Base-by-base conservation (phyloP, 441 rosid species). In the Populus trichocarpa region DNA sequence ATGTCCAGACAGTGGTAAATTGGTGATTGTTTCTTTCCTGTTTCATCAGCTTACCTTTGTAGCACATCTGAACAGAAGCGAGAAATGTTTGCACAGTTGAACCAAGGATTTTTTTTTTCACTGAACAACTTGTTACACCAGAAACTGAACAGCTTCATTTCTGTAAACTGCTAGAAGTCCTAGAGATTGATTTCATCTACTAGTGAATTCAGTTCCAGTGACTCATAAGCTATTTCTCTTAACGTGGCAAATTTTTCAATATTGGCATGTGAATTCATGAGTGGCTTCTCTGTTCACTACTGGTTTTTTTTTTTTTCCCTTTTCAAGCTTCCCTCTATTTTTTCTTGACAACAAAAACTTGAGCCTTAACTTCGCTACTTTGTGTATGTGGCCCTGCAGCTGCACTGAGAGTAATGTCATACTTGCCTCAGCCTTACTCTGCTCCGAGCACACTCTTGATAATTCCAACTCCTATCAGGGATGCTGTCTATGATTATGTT, bases 371-470 rank as follows among this genome's bases (percentile, higher is more conserved):
- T 46, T 67, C 68, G 40, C 25, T 40, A 30, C 28, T 78, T 0
- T 77, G 0, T 70, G 33, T 71, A 4, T 70, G 40, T 77, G 61
- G n/a, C 72, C 69, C 18, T 89, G 84, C 94, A 96, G 99, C 98
- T 89, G 98, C 97, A 67, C 85, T 96, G 70, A 83, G 82, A 81
- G 98, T 95, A 35, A 63, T 89, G 77, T 91, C 97, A 23, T 87
- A 95, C 89, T 81, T 93, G 86, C 98, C 98, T 61, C 73, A 83
- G 75, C 97, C 98, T 8, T 90, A 92, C 83, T 90, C 95, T 0
- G 90, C 95, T 69, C 67, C 92, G 80, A 89, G 91, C 38, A 25
- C 81, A 1, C 82, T 94, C 77, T 50, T 83, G 81, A 76, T 95
- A 33, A 67, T 93, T 84, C 99, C 98, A 67, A 79, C 86, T 65